These are phyloP conservation scores for Aspergillus bridgeri DNA, from an alignment of 495 filamentous ascomycete genomes.

Conservation along the genomic window DNA sequence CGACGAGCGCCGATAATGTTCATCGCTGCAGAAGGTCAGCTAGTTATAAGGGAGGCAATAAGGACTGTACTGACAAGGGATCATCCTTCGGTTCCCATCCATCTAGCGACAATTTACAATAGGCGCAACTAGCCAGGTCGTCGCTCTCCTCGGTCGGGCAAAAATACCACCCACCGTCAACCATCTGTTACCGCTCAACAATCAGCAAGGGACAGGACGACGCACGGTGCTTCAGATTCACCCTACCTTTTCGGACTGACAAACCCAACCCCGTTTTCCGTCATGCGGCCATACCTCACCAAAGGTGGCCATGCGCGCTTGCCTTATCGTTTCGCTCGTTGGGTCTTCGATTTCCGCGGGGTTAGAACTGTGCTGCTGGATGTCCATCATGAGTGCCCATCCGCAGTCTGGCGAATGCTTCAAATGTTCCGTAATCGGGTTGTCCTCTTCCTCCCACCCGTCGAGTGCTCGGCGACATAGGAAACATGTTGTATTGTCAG, in stretches of 20 bases:
- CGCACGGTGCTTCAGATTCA: neutral
- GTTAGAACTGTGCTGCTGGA: slow-evolving; percentile 63
- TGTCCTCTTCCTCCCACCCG: slow-evolving; percentile 85
- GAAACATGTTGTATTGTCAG: slow-evolving; percentile 90
- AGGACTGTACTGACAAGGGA: slow-evolving; percentile 60
- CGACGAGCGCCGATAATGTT: slow-evolving; percentile 75
- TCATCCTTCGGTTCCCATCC: slow-evolving; percentile 91
- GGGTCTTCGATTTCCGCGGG: slow-evolving; percentile 67
- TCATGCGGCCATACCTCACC: slow-evolving; percentile 80
- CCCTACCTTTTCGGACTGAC: slow-evolving; percentile 77
- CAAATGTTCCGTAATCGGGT: slow-evolving; percentile 78
- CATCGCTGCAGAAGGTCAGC: slow-evolving; percentile 57
- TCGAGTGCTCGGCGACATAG: slow-evolving; percentile 73
- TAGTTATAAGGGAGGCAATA: slow-evolving; percentile 16
- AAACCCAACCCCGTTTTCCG: slow-evolving; percentile 79
- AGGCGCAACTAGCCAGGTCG: slow-evolving; percentile 83
- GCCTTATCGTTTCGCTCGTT: slow-evolving; percentile 59
- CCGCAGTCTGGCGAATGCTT: slow-evolving; percentile 77
- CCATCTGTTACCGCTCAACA: slow-evolving; percentile 58
- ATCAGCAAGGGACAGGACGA: neutral
- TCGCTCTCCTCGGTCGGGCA: slow-evolving; percentile 74
- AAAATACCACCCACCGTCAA: slow-evolving; percentile 89
- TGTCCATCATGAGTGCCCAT: slow-evolving; percentile 78
- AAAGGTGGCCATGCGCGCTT: slow-evolving; percentile 80
- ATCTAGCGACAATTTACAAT: slow-evolving; percentile 81